Percentiles rank a stretch among this genome's conserved stretches.
Conservation (phyloP, 805 yeast species). For the Hanseniaspora lindneri region DNA sequence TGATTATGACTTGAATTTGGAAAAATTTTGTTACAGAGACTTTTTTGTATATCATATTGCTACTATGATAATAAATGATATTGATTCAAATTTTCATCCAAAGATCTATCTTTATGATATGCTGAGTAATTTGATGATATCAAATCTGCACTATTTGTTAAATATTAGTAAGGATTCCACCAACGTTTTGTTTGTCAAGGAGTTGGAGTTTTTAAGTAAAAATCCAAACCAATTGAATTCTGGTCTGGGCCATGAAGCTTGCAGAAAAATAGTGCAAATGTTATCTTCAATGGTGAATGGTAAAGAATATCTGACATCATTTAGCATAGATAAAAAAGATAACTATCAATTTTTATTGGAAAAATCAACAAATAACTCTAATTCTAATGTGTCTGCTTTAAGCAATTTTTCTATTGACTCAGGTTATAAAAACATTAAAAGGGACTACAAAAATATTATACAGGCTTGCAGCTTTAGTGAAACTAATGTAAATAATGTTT, state of each 20-base stretch:
- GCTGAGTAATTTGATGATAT: conserved; percentile 48
- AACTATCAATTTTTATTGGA: neutral
- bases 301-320: conserved; percentile 5
- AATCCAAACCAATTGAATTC: conserved; percentile 26
- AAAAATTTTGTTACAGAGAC: conserved; percentile 48
- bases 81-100: conserved; percentile 27
- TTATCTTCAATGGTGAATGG: conserved; percentile 16
- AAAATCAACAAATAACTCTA: too few species aligned
- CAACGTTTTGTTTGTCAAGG: conserved; percentile 19
- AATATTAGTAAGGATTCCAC: conserved; percentile 19
- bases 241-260: conserved; percentile 44
- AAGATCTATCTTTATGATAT: conserved; percentile 44
- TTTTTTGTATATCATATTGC: conserved; percentile 46
- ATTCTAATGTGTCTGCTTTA: too few species aligned
- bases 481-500: neutral
- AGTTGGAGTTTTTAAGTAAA: conserved; percentile 22
- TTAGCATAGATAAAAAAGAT: neutral
- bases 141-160: conserved; percentile 21
- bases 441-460: neutral
- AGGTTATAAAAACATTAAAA: too few species aligned
- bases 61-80: conserved; percentile 31
- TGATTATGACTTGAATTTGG: conserved; percentile 28
- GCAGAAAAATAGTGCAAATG: conserved; percentile 35
- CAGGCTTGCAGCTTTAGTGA: neutral
- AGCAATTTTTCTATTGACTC: too few species aligned